Percentiles rank a stretch among this genome's conserved stretches.
phyloP scores from a whole-genome alignment of 805 yeast species.

The Myxozyma geophila region DNA sequence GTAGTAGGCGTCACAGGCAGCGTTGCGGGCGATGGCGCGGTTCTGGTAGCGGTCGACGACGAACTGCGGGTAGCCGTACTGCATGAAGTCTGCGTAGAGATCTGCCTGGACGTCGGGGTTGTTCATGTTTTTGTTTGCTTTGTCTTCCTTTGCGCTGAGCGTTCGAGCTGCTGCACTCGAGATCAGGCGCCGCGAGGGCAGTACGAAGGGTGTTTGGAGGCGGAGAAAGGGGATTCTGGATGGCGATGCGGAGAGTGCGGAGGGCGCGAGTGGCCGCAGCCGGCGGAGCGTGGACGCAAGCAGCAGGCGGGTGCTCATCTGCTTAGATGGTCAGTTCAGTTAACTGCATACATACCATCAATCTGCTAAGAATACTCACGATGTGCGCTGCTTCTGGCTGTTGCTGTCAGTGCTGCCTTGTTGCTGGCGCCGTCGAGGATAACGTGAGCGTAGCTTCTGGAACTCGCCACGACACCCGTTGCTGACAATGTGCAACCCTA shows the following conservation, averaged over 20 bases:
- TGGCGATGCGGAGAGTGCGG: not conserved
- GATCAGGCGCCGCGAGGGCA: not conserved
- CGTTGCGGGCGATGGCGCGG: constrained; percentile 84
- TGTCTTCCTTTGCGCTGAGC: constrained; percentile 72
- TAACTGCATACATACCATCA: too few species aligned
- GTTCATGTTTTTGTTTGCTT: constrained; percentile 76
- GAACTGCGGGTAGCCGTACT: constrained; percentile 89
- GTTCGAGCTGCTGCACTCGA: constrained; percentile 22
- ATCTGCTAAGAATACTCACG: not conserved
- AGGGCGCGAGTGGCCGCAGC: not conserved
- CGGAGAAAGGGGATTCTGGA: not conserved
- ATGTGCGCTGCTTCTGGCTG: not conserved
- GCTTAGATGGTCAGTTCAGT: too few species aligned
- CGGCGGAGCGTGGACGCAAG: not conserved
- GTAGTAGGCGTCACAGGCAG: constrained; percentile 78
- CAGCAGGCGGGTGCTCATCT: constrained; percentile 2
- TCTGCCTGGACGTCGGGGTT: constrained; percentile 79
- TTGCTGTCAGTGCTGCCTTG: not conserved
- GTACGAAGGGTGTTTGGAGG: not conserved
- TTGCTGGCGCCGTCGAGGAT: not conserved
- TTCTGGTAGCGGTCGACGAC: constrained; percentile 94
- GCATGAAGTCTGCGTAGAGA: constrained; percentile 74
- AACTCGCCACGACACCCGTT: constrained; percentile 3
- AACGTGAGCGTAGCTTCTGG: constrained; percentile 11
- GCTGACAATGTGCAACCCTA: not conserved